Evolutionary conservation across 139 green algal species (phyloP), one percentile per base, ranked within the genome.

Genomic region (Tetraselmis chui): DNA sequence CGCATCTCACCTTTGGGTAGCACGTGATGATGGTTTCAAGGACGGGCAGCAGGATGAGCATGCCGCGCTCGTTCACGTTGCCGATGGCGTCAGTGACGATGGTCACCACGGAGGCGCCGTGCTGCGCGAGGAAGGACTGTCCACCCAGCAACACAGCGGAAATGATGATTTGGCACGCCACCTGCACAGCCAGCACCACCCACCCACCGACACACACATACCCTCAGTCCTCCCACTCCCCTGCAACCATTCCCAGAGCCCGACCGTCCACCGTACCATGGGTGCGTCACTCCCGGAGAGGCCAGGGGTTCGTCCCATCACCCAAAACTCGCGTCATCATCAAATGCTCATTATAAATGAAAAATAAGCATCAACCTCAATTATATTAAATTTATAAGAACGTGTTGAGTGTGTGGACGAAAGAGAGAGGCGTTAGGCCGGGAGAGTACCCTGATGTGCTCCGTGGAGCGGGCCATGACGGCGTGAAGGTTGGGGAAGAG

Each of bases 111-210:
- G 77, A 75, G 31, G 24, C 27, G 22, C 89, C 93, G 59, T 96
- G 85, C 1, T 75, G 32, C 26, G 84, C 28, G 67, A 98, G 83
- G 80, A 98, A 92, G 24, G 82, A 79, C 0, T 81, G 79, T n/a
- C 91, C 87, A 0, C 91, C 93, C 28, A 95, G 80, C n/a, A 95
- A 85, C 22, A 94, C 75, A 85, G 87, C 92, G 74, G 87, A 91
- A 32, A 88, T 77, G 30, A 91, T 82, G 25, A 95, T 88, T 2
- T 81, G 76, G 58, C 1, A n/a, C 1, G 76, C 81, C 67, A 90
- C 80, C 31, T 83, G 87, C n/a, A 98, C 83, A 67, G 82, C 59
- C 67, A 80, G 27, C 59, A 82, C 1, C 76, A 59, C 30, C 76
- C 29, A 59, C 76, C 26, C 75, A 89, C 88, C n/a, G n/a, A n/a